Evolutionary conservation across 2,329 filamentous ascomycete species (phyloP).

Genomic region (Cytospora paraplurivora): DNA sequence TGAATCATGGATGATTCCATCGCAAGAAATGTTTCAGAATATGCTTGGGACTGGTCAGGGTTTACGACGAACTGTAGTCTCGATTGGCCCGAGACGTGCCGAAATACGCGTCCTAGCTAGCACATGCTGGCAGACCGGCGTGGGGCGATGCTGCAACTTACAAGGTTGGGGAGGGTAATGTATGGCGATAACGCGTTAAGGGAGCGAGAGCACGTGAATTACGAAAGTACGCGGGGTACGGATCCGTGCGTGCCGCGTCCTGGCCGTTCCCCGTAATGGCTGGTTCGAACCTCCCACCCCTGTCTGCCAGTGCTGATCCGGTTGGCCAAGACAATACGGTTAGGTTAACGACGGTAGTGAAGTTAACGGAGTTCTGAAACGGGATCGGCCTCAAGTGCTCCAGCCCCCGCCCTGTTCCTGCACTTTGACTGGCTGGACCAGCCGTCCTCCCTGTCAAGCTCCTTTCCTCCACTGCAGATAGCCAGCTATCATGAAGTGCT

Average conservation of each 20-base stretch:
- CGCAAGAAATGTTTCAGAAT: slow-evolving; percentile 12
- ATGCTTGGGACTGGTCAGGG: slow-evolving; percentile 16
- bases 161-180: slow-evolving; percentile 19
- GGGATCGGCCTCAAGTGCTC: too few species aligned
- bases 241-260: too few species aligned
- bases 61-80: slow-evolving; percentile 17
- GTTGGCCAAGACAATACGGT: background rate
- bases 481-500: slow-evolving; percentile 25
- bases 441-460: slow-evolving; percentile 10
- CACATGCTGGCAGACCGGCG: background rate
- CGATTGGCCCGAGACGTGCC: slow-evolving; percentile 26
- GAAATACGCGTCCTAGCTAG: slow-evolving; percentile 24
- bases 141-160: background rate
- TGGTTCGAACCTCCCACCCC: background rate
- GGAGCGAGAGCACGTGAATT: slow-evolving; percentile 1
- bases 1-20: slow-evolving; percentile 22
- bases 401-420: slow-evolving; percentile 10
- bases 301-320: background rate
- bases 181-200: slow-evolving; percentile 6
- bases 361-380: background rate
- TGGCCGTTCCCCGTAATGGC: background rate
- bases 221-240: too few species aligned
- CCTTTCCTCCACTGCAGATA: slow-evolving; percentile 20
- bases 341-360: background rate
- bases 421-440: slow-evolving; percentile 15